phyloP scores from a whole-genome alignment of 1,139 yeast genomes.

The Tardiomyces digboiensis region DNA sequence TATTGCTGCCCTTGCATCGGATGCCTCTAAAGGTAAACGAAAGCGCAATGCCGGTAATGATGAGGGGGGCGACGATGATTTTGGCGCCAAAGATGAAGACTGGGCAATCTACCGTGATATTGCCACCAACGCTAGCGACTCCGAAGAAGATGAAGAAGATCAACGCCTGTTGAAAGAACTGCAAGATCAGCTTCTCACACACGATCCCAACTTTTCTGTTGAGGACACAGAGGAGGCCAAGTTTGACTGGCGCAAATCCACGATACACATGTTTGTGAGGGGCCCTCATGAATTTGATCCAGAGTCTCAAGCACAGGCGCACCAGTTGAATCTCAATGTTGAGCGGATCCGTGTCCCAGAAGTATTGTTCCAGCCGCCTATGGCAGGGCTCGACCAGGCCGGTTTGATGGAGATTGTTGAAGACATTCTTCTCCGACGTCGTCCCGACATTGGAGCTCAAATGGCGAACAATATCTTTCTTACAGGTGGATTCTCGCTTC shows the following conservation, averaged over 20 bases:
- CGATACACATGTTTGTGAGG: conserved; percentile 73
- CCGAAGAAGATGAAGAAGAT: conserved; percentile 55
- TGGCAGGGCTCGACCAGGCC: conserved; percentile 94
- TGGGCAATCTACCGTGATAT: conserved; percentile 90
- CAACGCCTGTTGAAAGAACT: conserved; percentile 37
- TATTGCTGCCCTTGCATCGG: conserved; percentile 81
- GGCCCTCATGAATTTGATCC: conserved; percentile 76
- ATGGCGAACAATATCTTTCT: conserved; percentile 58
- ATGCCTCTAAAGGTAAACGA: conserved; percentile 24
- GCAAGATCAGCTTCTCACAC: conserved; percentile 67
- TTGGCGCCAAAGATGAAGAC: conserved; percentile 94
- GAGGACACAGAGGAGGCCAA: conserved; percentile 66
- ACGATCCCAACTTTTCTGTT: conserved; percentile 75
- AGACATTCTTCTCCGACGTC: conserved; percentile 52
- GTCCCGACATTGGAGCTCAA: conserved; percentile 29
- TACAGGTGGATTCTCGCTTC: conserved; percentile 76
- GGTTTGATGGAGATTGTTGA: conserved; percentile 74
- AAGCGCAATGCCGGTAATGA: conserved; percentile 33
- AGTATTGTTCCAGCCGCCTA: conserved; percentile 84
- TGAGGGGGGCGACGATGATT: conserved; percentile 88
- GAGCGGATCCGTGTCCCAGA: conserved; percentile 94
- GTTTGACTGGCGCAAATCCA: conserved; percentile 77
- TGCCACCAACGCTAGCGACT: conserved; percentile 62
- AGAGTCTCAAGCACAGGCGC: conserved; percentile 59
- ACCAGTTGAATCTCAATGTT: conserved; percentile 81